phyloP scores from a whole-genome alignment of 805 yeast species.

The Ogataea saltuana region DNA sequence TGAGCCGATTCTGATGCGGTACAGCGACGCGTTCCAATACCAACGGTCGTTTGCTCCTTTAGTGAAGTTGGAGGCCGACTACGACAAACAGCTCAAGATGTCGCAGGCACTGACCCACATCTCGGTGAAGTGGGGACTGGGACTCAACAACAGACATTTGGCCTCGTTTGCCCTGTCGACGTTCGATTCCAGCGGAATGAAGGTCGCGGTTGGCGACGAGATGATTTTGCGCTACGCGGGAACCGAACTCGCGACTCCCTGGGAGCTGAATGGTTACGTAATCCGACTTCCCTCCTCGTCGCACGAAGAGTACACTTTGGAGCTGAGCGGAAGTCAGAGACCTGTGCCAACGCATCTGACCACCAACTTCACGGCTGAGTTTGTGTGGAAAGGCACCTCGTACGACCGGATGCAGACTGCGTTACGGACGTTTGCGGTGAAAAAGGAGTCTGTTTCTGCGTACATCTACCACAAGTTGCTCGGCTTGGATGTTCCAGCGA shows the following conservation, averaged over 20 bases:
- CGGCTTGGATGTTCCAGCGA: conserved; percentile 73
- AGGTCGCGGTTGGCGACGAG: conserved; percentile 84
- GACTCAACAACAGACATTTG: conserved; percentile 61
- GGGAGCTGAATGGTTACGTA: conserved; percentile 76
- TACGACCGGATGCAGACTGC: conserved; percentile 85
- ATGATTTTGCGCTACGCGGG: conserved; percentile 68
- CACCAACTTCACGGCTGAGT: conserved; percentile 76
- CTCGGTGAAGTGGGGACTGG: conserved; percentile 70
- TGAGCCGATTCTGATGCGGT: conserved; percentile 72
- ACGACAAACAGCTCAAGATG: conserved; percentile 72
- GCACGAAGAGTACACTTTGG: conserved; percentile 71
- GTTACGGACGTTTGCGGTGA: conserved; percentile 66
- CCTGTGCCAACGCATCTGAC: conserved; percentile 60
- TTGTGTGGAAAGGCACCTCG: conserved; percentile 86
- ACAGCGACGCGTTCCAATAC: conserved; percentile 80
- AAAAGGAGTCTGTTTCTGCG: conserved; percentile 67
- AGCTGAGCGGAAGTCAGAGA: conserved; percentile 47
- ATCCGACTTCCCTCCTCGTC: conserved; percentile 66
- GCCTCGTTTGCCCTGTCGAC: conserved; percentile 71
- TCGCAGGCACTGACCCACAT: conserved; percentile 75
- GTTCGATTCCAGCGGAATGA: conserved; percentile 62
- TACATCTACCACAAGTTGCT: conserved; percentile 74
- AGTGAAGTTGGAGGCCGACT: conserved; percentile 77
- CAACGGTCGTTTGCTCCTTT: conserved; percentile 84
- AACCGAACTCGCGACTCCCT: conserved; percentile 48